Evolutionary conservation across 108 stramenopile genomes (phyloP), one percentile per base, ranked within the genome.

Genomic region (Pelagomonas calceolata): DNA sequence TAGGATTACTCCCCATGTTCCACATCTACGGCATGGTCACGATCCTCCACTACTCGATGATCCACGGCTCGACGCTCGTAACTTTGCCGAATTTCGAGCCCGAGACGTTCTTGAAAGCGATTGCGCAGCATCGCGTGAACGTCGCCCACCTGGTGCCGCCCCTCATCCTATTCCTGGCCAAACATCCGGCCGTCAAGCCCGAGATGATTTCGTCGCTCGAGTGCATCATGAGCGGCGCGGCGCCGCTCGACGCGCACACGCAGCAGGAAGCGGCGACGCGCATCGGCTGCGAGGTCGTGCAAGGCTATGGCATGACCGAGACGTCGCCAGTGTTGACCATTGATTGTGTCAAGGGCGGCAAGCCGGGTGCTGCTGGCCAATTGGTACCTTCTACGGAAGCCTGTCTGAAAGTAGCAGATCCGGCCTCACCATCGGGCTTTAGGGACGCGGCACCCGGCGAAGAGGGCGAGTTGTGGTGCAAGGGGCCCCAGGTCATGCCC

Each of bases 271-370:
- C 83, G n/a, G 82, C 43, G 68, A 67, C 86, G 30, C 82, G 94
- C 15, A 65, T 95, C 31, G 69, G 72, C 14, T 72, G 81, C 69
- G 36, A 60, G 39, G 79, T 93, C 37, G 90, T 91, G 72, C 94
- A 95, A 75, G 90, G 79, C 60, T 95, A 91, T 89, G 94, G 94
- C 18, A 90, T 92, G 90, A 86, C 85, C 30, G 94, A 95, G 68
- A 36, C 72, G 30, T 18, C 39, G 12, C 80, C 80, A 10, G 66
- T 66, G 30, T 1, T 34, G 32, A 30, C 29, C 12, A 36, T 33
- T 1, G 33, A 33, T 37, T n/a, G n/a, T n/a, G n/a, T n/a, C n/a
- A 7, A 17, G 10, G 51, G 21, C 51, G 21, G 29, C 21, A 4
- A 60, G 21, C 29, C 29, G 3, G 51, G 51, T 26, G 1, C 51